phyloP scores from a whole-genome alignment of 2,329 filamentous ascomycete genomes.

The Xylaria sp. region DNA sequence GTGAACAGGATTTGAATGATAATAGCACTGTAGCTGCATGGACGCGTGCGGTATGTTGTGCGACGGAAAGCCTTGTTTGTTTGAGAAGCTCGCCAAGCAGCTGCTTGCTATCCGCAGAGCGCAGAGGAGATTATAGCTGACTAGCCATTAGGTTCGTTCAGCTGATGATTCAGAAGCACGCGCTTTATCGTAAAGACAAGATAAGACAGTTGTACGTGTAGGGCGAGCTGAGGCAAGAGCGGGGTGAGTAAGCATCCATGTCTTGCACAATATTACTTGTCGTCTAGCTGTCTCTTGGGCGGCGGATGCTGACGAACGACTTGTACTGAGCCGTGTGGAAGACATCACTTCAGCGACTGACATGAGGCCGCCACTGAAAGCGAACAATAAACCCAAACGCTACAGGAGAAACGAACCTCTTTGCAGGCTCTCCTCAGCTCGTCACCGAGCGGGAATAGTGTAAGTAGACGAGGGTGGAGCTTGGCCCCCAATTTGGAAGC shows the following conservation, averaged over 20 bases:
- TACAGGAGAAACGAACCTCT: neutral
- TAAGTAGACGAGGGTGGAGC: conserved; percentile 21
- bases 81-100: conserved; percentile 4
- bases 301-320: neutral
- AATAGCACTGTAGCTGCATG: neutral
- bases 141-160: neutral
- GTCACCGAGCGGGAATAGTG: conserved; percentile 19
- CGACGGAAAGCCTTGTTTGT: conserved; percentile 8
- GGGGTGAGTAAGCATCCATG: conserved; percentile 8
- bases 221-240: neutral
- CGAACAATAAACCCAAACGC: neutral
- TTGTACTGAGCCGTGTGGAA: neutral
- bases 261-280: conserved; percentile 17
- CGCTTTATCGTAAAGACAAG: conserved; percentile 3
- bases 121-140: neutral
- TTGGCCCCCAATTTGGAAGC: conserved; percentile 18
- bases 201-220: neutral
- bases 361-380: conserved; percentile 10
- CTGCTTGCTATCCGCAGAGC: neutral
- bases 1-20: neutral
- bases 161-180: conserved; percentile 15
- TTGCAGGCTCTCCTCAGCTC: conserved; percentile 25
- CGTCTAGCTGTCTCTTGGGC: neutral
- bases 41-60: conserved; percentile 24
- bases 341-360: conserved; percentile 6